These are phyloP conservation scores for Fraxinus xanthoxyloides DNA, from an alignment of 305 asterid genomes.

Conservation along the genomic window DNA sequence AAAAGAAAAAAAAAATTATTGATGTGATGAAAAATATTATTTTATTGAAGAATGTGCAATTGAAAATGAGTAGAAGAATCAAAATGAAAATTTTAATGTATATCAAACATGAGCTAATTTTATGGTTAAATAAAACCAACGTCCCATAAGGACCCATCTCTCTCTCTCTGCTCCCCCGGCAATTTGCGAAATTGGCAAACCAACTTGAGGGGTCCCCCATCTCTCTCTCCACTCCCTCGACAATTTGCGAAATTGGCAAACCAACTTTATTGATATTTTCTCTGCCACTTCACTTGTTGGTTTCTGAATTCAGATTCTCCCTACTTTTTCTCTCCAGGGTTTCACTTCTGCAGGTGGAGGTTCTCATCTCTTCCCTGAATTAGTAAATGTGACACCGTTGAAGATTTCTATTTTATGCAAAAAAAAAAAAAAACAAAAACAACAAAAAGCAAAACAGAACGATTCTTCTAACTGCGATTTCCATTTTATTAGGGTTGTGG, in stretches of 20 bases:
- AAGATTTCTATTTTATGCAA: slow-evolving; percentile 23
- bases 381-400: slow-evolving; percentile 20
- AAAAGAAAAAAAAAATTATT: no score
- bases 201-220: no score
- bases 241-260: background rate
- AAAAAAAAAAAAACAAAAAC: background rate
- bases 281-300: background rate
- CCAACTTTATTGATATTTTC: background rate
- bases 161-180: no score
- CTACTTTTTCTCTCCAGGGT: slow-evolving; percentile 37
- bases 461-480: background rate
- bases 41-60: no score
- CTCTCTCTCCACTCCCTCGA: background rate
- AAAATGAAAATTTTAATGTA: no score
- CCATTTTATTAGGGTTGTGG: slow-evolving; percentile 18
- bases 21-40: no score
- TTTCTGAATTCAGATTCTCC: background rate
- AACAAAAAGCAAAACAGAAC: background rate
- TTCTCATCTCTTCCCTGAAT: slow-evolving; percentile 33
- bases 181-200: background rate
- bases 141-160: background rate
- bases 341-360: slow-evolving; percentile 31
- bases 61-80: no score
- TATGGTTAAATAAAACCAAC: background rate
- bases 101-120: no score